A percentile compares a stretch with the other conserved stretches of the same genome.
Evolutionary conservation across 306 rosid genomes (phyloP).

Genomic region (Glycine latifolia): DNA sequence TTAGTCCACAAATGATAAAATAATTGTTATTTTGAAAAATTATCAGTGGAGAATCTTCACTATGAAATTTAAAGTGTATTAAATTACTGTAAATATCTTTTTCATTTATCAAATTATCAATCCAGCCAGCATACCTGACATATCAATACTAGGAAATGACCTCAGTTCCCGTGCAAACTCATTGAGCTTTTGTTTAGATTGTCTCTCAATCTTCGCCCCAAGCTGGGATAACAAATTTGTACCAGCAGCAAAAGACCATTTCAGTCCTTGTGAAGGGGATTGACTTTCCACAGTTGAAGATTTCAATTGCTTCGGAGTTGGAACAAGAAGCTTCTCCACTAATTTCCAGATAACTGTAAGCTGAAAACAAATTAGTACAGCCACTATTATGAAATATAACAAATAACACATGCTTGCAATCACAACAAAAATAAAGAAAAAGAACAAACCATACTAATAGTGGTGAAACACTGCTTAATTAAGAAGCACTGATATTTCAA

Average conservation of each 20-base stretch:
- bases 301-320: conserved; percentile 63
- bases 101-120: conserved; percentile 21
- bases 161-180: conserved; percentile 91
- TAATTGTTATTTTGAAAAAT: conserved; percentile 14
- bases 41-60: conserved; percentile 20
- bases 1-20: conserved; percentile 9
- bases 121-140: conserved; percentile 81
- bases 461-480: conserved; percentile 30
- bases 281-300: conserved; percentile 60
- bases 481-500: conserved; percentile 17
- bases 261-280: conserved; percentile 66
- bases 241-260: conserved; percentile 83
- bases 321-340: conserved; percentile 79
- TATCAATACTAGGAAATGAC: conserved; percentile 78
- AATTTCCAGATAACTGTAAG: conserved; percentile 97
- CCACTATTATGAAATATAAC: conserved; percentile 51
- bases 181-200: conserved; percentile 86
- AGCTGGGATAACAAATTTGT: conserved; percentile 78
- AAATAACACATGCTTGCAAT: not conserved
- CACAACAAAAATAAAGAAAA: conserved; percentile 15
- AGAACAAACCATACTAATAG: not conserved
- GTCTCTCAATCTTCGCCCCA: conserved; percentile 81
- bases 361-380: conserved; percentile 78
- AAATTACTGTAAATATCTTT: conserved; percentile 31
- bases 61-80: conserved; percentile 32